phyloP scores from a whole-genome alignment of 352 stramenopile genomes.

The Globisporangium orthogonon region DNA sequence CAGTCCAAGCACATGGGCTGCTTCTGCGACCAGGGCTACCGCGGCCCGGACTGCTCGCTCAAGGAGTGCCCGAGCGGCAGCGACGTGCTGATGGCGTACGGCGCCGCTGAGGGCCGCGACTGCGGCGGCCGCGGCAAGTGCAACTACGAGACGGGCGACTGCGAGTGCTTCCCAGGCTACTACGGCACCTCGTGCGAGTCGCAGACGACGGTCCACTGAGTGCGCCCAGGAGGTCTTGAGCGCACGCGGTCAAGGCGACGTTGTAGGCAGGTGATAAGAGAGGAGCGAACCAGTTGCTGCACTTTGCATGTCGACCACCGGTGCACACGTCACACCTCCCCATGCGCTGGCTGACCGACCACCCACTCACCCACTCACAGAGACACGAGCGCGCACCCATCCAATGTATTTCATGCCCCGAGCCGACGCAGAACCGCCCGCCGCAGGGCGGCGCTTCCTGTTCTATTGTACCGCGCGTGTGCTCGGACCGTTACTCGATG shows the following conservation, averaged over 20 bases:
- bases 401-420: neutral
- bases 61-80: slow-evolving; percentile 91
- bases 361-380: neutral
- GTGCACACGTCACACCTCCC: too few species aligned
- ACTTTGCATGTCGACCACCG: too few species aligned
- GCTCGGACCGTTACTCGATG: slow-evolving; percentile 84
- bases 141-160: slow-evolving; percentile 91
- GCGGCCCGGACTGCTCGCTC: slow-evolving; percentile 93
- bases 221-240: too few species aligned
- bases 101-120: slow-evolving; percentile 66
- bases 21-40: slow-evolving; percentile 92
- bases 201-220: slow-evolving; percentile 79
- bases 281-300: too few species aligned
- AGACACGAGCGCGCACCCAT: neutral
- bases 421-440: neutral
- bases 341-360: too few species aligned
- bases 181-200: slow-evolving; percentile 90
- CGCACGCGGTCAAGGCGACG: neutral
- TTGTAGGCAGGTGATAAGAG: neutral
- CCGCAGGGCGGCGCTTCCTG: neutral
- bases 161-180: slow-evolving; percentile 93
- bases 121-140: slow-evolving; percentile 94
- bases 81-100: slow-evolving; percentile 88
- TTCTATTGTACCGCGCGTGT: slow-evolving; percentile 8
- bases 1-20: slow-evolving; percentile 91